Conservation (phyloP, 768 basidiomycete genomes). For the Agrocybe praecox region DNA sequence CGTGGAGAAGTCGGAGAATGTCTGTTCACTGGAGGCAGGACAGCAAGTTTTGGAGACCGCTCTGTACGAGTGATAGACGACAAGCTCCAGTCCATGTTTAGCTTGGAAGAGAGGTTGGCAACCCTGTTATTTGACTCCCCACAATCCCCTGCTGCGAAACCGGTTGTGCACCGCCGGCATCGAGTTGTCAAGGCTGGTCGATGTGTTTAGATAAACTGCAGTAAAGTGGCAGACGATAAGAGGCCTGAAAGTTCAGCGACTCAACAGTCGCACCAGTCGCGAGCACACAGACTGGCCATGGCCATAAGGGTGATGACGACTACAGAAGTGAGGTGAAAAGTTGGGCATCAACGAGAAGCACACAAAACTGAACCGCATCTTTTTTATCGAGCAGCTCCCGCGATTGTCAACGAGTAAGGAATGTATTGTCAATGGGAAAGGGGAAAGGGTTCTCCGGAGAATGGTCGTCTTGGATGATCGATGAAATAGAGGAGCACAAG, state of each 20-base stretch:
- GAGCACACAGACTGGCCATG: constrained; percentile 26
- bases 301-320: constrained; percentile 24
- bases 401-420: constrained; percentile 3
- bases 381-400: constrained; percentile 1
- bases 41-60: constrained; percentile 29
- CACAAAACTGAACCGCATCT: constrained; percentile 7
- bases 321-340: constrained; percentile 15
- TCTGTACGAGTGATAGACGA: constrained; percentile 22
- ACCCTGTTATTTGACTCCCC: constrained; percentile 1
- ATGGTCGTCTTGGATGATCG: constrained; percentile 17
- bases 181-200: not conserved
- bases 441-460: not conserved
- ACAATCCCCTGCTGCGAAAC: constrained; percentile 11
- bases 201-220: constrained; percentile 13
- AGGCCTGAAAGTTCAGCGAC: constrained; percentile 17
- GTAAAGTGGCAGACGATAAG: not conserved
- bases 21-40: constrained; percentile 19
- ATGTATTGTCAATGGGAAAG: constrained; percentile 1
- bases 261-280: constrained; percentile 15
- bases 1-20: constrained; percentile 33
- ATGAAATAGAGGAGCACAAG: constrained; percentile 13
- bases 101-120: constrained; percentile 9
- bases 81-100: too few species aligned
- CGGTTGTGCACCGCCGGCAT: not conserved
- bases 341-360: not conserved